Base-by-base conservation (phyloP, 208 protist species). In the Leishmania gerbilli region DNA sequence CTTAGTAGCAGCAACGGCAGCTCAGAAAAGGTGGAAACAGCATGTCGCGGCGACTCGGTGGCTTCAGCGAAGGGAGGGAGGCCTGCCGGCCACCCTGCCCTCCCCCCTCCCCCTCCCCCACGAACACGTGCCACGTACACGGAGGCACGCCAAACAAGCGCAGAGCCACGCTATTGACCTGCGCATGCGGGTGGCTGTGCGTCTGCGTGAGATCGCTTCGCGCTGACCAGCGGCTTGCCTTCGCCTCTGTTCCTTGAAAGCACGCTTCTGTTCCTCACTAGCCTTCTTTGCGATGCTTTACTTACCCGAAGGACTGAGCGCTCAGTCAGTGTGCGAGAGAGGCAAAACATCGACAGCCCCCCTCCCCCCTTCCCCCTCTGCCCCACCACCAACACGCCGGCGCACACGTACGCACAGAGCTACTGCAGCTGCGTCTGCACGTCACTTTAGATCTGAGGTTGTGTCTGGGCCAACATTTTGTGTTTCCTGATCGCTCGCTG, bases 351-450 rank as follows among this genome's bases (percentile, higher is more conserved):
- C 2, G 60, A 13, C 6, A 31, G 24, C 24, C 37, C n/a, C 60
- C 13, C 0, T 0, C 24, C 24, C 64, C 34, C 17, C 0, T 0
- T 24, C 64, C 8, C 8, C 3, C 34, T 21, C n/a, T 0, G 0
- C 31, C 64, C 31, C 64, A 37, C 42, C 42, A 47, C 42, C 45
- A 13, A 5, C 34, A 42, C 51, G 49, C 53, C 21, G 2, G 9
- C 6, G 34, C 53, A 76, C 53, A 1, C 45, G 24, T 27, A 65
- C 51, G 21, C 53, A 76, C 53, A 47, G n/a, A 49, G 5, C 1
- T 8, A 74, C 71, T 31, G 19, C 47, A 75, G n/a, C 71, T 75
- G 1, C 11, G 8, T 37, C n/a, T 67, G n/a, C 60, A 40, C 34
- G 31, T 40, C 47, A 34, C n/a, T 17, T 75, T 58, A 24, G 31